Evolutionary conservation across 768 basidiomycete genomes (phyloP), one percentile per base, ranked within the genome.

Genomic region (Collybia nuda): DNA sequence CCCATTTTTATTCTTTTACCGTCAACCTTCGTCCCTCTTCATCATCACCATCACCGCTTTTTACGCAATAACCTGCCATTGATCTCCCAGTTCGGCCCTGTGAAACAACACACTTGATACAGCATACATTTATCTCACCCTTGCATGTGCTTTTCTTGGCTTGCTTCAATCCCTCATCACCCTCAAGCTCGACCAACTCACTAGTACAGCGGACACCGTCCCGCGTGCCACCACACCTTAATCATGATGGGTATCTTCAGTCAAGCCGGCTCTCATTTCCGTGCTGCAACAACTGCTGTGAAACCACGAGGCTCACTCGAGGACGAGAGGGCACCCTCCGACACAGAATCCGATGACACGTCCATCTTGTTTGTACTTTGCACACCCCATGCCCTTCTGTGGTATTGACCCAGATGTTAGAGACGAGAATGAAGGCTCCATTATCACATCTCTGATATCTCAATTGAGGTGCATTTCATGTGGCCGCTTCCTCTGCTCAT

Each of bases 361-460:
- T 90, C 87, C 53, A 88, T 93, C 72, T 72, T 96, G 85, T 90
- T 65, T 63, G 89, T 88, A 51, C 52, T 48, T 56, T 61, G 56
- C 48, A 52, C 41, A 35, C 41, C 48, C 46, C 47, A 64, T 70
- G 61, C 62, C 52, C 58, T 50, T 55, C 52, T 54, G 50, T 68
- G 62, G 74, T 65, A 61, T 66, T 68, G 64, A 75, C 58, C 22
- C 54, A 51, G 61, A 75, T 37, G 58, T 28, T 69, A 92, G 91
- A 69, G 93, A 96, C 70, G 93, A 95, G 67, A 79, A 94, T 69
- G 90, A 98, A 66, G 94, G 94, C 44, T 96, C 93, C 40, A 81
- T 98, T 58, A 88, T 97, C 66, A 66, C 82, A 53, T 86, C 86
- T 11, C 70, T 97, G 59, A 96, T 97, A 62, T 88, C 90, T 18